Conservation (phyloP, 352 stramenopile genomes). For the Globisporangium orthogonon region DNA sequence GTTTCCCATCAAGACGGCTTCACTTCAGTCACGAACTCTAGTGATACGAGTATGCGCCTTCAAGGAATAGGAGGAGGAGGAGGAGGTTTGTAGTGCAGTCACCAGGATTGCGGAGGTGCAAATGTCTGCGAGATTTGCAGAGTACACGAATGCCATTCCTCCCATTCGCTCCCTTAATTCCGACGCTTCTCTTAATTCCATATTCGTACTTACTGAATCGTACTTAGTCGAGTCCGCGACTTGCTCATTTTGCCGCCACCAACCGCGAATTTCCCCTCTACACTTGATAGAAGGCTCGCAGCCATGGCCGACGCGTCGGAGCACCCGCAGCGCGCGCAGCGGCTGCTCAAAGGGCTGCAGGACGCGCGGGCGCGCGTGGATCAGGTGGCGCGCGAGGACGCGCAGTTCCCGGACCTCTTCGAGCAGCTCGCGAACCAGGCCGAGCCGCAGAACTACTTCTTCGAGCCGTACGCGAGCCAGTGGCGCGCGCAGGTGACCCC, state of each 20-base stretch:
- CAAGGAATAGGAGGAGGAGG: no score
- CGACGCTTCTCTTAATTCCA: no score
- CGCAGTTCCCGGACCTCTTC: conserved; percentile 68
- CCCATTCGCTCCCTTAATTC: no score
- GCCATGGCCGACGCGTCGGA: conserved; percentile 7
- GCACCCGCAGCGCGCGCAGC: conserved; percentile 26
- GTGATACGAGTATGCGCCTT: no score
- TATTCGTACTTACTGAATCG: no score
- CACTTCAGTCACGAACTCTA: no score
- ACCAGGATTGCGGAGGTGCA: no score
- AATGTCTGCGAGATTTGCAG: no score
- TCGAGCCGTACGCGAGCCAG: conserved; percentile 79
- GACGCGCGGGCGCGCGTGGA: conserved; percentile 75
- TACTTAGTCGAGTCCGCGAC: no score
- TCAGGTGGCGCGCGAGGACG: conserved; percentile 62
- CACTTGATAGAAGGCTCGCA: not conserved
- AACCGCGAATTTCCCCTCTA: not conserved
- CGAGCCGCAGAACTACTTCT: conserved; percentile 88
- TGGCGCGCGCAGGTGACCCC: conserved; percentile 77
- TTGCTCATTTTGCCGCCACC: not conserved
- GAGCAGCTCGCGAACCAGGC: conserved; percentile 77
- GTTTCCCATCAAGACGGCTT: no score
- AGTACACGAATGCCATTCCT: no score
- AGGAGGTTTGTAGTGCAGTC: no score
- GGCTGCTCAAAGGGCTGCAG: conserved; percentile 56